phyloP scores from a whole-genome alignment of 345 rosid species.

The Conringia planisiliqua region DNA sequence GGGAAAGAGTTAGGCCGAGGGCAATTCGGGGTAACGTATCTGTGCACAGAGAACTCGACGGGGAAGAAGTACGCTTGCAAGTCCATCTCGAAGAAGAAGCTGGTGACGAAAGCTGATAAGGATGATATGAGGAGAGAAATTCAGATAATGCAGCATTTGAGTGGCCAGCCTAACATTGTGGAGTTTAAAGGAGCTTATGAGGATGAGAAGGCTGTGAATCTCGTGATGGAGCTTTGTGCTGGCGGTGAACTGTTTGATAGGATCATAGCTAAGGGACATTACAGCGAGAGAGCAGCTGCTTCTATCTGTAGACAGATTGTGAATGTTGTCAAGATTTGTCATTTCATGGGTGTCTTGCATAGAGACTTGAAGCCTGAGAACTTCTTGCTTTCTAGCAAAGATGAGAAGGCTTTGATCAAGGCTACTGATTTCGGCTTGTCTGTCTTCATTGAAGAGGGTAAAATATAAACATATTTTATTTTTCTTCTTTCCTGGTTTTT shows the following conservation, averaged over 20 bases:
- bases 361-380: conserved; percentile 85
- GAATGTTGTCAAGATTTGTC: conserved; percentile 39
- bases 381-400: conserved; percentile 41
- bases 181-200: conserved; percentile 87
- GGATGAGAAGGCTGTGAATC: conserved; percentile 75
- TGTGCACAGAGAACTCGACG: conserved; percentile 70
- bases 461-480: neutral
- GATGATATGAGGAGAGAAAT: conserved; percentile 86
- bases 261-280: conserved; percentile 37
- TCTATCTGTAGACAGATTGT: conserved; percentile 37
- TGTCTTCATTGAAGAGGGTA: conserved; percentile 42
- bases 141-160: conserved; percentile 92
- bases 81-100: conserved; percentile 77
- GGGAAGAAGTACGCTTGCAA: conserved; percentile 75
- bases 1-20: conserved; percentile 89
- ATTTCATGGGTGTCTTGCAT: conserved; percentile 87
- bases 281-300: conserved; percentile 39
- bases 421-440: conserved; percentile 41
- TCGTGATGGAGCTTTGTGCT: conserved; percentile 65
- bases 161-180: conserved; percentile 89
- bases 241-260: conserved; percentile 40
- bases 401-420: conserved; percentile 38
- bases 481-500: neutral
- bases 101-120: conserved; percentile 56
- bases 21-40: conserved; percentile 82